Evolutionary conservation across 2,329 filamentous ascomycete species (phyloP).

Genomic region (Fusarium scirpi): DNA sequence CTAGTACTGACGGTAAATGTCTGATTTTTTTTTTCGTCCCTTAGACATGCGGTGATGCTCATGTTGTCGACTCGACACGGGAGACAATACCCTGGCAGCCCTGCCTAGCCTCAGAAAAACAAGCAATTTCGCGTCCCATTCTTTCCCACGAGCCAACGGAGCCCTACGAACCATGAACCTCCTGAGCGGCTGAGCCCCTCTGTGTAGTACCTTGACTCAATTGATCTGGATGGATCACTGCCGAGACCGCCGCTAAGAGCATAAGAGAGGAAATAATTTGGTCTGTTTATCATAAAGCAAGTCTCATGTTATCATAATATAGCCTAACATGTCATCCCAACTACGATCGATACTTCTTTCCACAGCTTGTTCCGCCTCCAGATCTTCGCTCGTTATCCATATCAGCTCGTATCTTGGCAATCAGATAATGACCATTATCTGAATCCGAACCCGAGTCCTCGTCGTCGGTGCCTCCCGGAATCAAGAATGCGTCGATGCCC

Average conservation of each 20-base stretch:
- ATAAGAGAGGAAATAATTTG: too few species aligned
- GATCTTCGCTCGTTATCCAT: conserved; percentile 20
- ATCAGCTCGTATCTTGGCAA: conserved; percentile 30
- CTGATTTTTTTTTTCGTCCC: background rate
- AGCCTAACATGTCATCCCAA: background rate
- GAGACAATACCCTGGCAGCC: background rate
- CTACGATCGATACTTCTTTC: conserved; percentile 7
- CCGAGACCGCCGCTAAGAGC: too few species aligned
- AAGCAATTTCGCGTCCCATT: conserved; percentile 38
- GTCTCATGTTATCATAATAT: conserved; percentile 23
- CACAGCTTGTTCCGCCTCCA: conserved; percentile 35
- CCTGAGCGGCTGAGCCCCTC: conserved; percentile 1
- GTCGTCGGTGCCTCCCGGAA: conserved; percentile 37
- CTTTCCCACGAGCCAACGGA: background rate
- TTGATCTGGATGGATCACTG: too few species aligned
- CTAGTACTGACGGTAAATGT: background rate
- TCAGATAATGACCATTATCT: conserved; percentile 14
- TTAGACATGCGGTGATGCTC: background rate
- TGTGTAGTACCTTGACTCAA: background rate
- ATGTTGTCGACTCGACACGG: background rate
- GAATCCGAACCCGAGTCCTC: conserved; percentile 30
- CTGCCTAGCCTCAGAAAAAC: conserved; percentile 5
- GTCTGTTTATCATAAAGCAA: background rate
- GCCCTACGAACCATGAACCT: conserved; percentile 2
- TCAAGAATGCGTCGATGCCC: conserved; percentile 38